Base-by-base conservation (phyloP, 352 stramenopile genomes). In the Peronospora destructor region DNA sequence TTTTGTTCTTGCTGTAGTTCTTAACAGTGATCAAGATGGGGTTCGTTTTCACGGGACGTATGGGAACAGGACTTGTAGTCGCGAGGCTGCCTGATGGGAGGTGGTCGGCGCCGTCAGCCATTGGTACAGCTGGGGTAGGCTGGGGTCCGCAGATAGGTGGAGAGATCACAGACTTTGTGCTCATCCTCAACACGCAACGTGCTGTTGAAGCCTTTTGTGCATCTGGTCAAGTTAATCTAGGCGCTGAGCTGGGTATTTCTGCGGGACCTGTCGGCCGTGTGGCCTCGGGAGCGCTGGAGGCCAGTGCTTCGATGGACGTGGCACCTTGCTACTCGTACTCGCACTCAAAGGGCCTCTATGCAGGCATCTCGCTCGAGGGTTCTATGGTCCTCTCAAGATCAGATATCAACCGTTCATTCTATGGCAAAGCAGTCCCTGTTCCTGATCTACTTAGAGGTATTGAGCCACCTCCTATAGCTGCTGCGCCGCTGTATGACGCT, bases 71-170 rank as follows among this genome's bases (percentile, higher is more conserved):
- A 4, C 88, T 98, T 43, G 85, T 98, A 6, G 74, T 98, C 51
- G 72, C 94, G 3, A 74, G 80, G 25, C 73, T 98, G 12, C 73
- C 84, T 14, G 92, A 98, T 59, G 94, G 94, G 3, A 87, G 85
- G 34, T 98, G 95, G 94, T 97, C 87, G 16, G 92, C 94, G 28
- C 95, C 95, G 12, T 98, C 89, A 7, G 92, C 94, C 7, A 97
- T 98, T 51, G 93, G 79, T 36, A 90, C 94, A 25, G 84, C 78
- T 3, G 92, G 92, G 30, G 60, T 92, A 10, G 81, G 88, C 33
- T 97, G 83, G 79, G 94, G 94, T 1, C 76, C 88, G 12, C 77
- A 97, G 58, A 80, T 96, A 32, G 94, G 94, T 47, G 92, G 78
- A 21, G 87, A 97, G 51, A 70, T 97, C 16, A 97, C 91, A 26